Evolutionary conservation across 106 monocot genomes (phyloP), one percentile per base, ranked within the genome.

Genomic region (Alisma plantagoaquatica): DNA sequence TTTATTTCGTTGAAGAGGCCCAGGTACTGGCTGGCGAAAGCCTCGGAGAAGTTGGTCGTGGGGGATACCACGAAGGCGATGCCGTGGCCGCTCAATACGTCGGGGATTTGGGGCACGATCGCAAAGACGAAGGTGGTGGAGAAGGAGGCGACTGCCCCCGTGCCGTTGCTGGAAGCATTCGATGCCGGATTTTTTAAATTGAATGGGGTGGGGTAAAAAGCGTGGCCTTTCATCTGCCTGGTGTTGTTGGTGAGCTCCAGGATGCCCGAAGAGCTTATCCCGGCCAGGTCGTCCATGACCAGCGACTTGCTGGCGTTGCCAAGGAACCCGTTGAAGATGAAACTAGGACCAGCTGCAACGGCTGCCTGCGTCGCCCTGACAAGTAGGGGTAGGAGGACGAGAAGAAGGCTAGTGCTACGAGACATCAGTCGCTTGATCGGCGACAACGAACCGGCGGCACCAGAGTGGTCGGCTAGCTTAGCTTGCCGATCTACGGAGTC

Each of bases 321-420:
- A 4, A 5, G 24, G 59, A 68, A 68, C 12, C 68, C 68, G 16
- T 52, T 68, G 59, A 59, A 68, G 58, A 30, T 41, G 51, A 68
- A 68, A n/a, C n/a, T n/a, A n/a, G n/a, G n/a, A n/a, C n/a, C n/a
- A n/a, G n/a, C n/a, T n/a, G n/a, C n/a, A n/a, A n/a, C n/a, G n/a
- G n/a, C n/a, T n/a, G n/a, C n/a, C n/a, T n/a, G n/a, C n/a, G n/a
- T n/a, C n/a, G n/a, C n/a, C n/a, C n/a, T n/a, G n/a, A n/a, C n/a
- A n/a, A n/a, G n/a, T n/a, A n/a, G n/a, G n/a, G n/a, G n/a, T n/a
- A n/a, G n/a, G n/a, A n/a, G n/a, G n/a, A n/a, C n/a, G n/a, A n/a
- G n/a, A n/a, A n/a, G n/a, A n/a, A n/a, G n/a, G n/a, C n/a, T n/a
- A n/a, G n/a, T n/a, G n/a, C n/a, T n/a, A n/a, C n/a, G n/a, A n/a